phyloP scores from a whole-genome alignment of 1,284 basidiomycete species.

The Tilletiopsis washingtonensis region DNA sequence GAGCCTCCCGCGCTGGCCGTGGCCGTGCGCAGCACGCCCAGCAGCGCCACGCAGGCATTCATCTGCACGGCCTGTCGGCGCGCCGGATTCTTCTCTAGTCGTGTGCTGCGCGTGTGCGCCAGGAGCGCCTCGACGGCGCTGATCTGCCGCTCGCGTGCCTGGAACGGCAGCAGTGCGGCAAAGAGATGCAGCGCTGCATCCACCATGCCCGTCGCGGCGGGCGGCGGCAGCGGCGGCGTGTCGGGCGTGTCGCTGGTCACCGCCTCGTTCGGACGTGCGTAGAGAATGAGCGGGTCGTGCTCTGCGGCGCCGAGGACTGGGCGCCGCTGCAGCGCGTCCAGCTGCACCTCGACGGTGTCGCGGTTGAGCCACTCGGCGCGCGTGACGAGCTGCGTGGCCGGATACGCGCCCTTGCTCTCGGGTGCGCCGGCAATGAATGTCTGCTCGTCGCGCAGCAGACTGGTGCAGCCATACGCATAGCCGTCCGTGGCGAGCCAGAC shows the following conservation, averaged over 20 bases:
- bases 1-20: conserved; percentile 21
- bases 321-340: conserved; percentile 66
- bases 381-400: conserved; percentile 28
- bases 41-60: conserved; percentile 72
- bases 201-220: conserved; percentile 73
- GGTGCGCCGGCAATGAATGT: conserved; percentile 1
- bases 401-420: neutral
- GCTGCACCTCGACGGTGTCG: conserved; percentile 66
- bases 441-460: conserved; percentile 51
- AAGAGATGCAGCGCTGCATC: conserved; percentile 85
- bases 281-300: conserved; percentile 73
- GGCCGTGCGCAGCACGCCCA: conserved; percentile 59
- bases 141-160: conserved; percentile 63
- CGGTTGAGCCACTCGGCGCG: conserved; percentile 62
- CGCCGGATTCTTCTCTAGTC: conserved; percentile 79
- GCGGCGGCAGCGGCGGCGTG: conserved; percentile 64
- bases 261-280: conserved; percentile 33
- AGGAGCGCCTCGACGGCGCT: conserved; percentile 63
- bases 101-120: conserved; percentile 60
- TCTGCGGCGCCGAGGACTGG: conserved; percentile 79
- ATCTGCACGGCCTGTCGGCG: conserved; percentile 77
- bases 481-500: conserved; percentile 84
- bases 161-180: conserved; percentile 64
- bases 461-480: conserved; percentile 86
- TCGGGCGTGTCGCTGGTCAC: conserved; percentile 9